Evolutionary conservation across 1,284 basidiomycete genomes (phyloP).

Genomic region (Ceratobasidium sp.): DNA sequence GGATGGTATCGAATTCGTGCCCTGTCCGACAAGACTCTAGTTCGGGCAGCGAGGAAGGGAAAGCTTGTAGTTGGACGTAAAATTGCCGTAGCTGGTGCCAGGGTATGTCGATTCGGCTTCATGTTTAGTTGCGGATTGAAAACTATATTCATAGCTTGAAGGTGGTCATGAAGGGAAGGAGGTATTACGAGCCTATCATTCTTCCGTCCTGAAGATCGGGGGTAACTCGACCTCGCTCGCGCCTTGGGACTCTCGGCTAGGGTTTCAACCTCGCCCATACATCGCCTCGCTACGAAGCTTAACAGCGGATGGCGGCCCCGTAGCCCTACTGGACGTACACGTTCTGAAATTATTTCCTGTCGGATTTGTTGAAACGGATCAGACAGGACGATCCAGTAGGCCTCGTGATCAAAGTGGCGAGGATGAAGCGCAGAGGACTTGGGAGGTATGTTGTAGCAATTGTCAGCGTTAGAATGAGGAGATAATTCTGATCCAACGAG

Average conservation of each 20-base stretch:
- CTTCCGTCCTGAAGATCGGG: slow-evolving; percentile 73
- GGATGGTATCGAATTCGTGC: slow-evolving; percentile 95
- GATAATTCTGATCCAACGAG: not conserved
- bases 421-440: slow-evolving; percentile 73
- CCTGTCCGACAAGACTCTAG: slow-evolving; percentile 78
- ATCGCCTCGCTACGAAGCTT: slow-evolving; percentile 84
- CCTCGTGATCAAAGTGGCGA: slow-evolving; percentile 72
- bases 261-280: slow-evolving; percentile 73
- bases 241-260: slow-evolving; percentile 89
- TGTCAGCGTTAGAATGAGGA: slow-evolving; percentile 17
- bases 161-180: slow-evolving; percentile 83
- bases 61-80: slow-evolving; percentile 84
- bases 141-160: slow-evolving; percentile 66
- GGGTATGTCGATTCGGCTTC: slow-evolving; percentile 64
- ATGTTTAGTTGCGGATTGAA: not conserved
- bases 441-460: slow-evolving; percentile 67
- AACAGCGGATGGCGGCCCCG: slow-evolving; percentile 82
- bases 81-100: slow-evolving; percentile 82
- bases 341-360: slow-evolving; percentile 71
- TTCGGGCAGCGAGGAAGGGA: slow-evolving; percentile 75
- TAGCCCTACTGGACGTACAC: slow-evolving; percentile 82
- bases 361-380: slow-evolving; percentile 54
- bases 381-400: slow-evolving; percentile 65
- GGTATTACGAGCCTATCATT: slow-evolving; percentile 82
- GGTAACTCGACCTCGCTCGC: slow-evolving; percentile 90